Evolutionary conservation across 2,329 filamentous ascomycete species (phyloP).

Genomic region (Tolypocladium ovalisporum): DNA sequence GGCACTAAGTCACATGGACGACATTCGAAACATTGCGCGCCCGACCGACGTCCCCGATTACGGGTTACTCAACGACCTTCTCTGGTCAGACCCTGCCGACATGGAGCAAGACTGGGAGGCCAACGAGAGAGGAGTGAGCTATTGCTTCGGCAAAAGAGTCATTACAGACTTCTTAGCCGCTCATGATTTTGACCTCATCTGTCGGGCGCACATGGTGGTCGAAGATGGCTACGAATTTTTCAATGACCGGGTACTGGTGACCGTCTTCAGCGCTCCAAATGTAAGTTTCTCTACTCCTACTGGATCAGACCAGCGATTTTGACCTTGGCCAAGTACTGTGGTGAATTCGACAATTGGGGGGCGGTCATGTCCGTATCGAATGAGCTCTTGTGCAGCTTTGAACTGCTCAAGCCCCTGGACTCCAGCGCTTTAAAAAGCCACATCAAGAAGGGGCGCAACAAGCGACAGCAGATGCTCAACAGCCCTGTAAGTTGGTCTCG

Average conservation of each 20-base stretch:
- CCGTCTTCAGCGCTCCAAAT: conserved; percentile 95
- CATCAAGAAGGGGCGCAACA: conserved; percentile 96
- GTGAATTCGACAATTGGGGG: conserved; percentile 98
- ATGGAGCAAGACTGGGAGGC: conserved; percentile 98
- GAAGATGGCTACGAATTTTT: conserved; percentile 99
- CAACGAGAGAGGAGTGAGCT: conserved; percentile 93
- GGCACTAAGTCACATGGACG: conserved; percentile 90
- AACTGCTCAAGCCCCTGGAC: conserved; percentile 90
- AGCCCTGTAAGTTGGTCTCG: conserved; percentile 63
- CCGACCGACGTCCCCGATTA: conserved; percentile 97
- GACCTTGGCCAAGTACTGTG: conserved; percentile 63
- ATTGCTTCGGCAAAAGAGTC: conserved; percentile 97
- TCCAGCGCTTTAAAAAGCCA: conserved; percentile 95
- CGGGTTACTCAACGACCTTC: conserved; percentile 82
- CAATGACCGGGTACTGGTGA: conserved; percentile 86
- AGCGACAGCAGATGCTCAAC: conserved; percentile 89
- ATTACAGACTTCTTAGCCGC: conserved; percentile 91
- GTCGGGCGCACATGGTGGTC: conserved; percentile 96
- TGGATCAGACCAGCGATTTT: conserved; percentile 13
- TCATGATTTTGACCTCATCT: conserved; percentile 96
- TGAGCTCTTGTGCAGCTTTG: conserved; percentile 92
- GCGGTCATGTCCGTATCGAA: conserved; percentile 96
- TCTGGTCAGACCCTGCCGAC: conserved; percentile 96
- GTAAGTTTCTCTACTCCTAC: conserved; percentile 41
- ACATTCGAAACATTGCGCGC: conserved; percentile 89